These are phyloP conservation scores for Oryza coarctata DNA, from an alignment of 176 grass and related monocot species.

Conservation along the genomic window DNA sequence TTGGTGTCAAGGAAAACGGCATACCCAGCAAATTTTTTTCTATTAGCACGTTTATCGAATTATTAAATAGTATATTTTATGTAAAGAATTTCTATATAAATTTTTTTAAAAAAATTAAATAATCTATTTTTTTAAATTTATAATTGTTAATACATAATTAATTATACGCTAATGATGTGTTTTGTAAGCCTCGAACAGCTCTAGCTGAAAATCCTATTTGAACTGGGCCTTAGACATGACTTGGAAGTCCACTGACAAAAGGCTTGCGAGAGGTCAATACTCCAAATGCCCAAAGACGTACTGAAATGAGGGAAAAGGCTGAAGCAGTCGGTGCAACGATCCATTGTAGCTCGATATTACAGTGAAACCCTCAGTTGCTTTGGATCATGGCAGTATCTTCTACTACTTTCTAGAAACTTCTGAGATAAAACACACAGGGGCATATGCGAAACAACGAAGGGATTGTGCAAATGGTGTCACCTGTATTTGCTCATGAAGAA, in stretches of 20 bases:
- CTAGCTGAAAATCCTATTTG: too few relatives aligned
- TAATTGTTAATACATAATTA: too few relatives aligned
- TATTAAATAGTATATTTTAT: too few relatives aligned
- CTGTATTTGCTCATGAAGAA: constrained; percentile 81
- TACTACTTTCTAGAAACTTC: neutral
- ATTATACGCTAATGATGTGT: too few relatives aligned
- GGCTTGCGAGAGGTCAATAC: constrained; percentile 12
- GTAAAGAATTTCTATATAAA: too few relatives aligned
- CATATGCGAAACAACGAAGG: neutral
- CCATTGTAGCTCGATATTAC: constrained; percentile 10
- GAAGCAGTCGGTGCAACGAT: neutral
- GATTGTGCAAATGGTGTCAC: constrained; percentile 34
- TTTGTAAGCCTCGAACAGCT: too few relatives aligned
- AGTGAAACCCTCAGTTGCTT: neutral
- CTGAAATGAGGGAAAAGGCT: neutral
- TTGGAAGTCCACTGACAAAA: constrained; percentile 24
- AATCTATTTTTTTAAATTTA: too few relatives aligned
- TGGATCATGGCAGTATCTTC: neutral
- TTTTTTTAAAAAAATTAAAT: too few relatives aligned
- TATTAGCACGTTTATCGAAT: too few relatives aligned
- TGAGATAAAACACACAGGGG: neutral
- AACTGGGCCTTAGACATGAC: constrained; percentile 7
- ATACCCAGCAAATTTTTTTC: too few relatives aligned
- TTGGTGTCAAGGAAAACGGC: constrained; percentile 21
- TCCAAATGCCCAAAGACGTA: constrained; percentile 12